Conservation (phyloP, 2,329 filamentous ascomycete species). For the Paraphaeosphaeria sporulosa region DNA sequence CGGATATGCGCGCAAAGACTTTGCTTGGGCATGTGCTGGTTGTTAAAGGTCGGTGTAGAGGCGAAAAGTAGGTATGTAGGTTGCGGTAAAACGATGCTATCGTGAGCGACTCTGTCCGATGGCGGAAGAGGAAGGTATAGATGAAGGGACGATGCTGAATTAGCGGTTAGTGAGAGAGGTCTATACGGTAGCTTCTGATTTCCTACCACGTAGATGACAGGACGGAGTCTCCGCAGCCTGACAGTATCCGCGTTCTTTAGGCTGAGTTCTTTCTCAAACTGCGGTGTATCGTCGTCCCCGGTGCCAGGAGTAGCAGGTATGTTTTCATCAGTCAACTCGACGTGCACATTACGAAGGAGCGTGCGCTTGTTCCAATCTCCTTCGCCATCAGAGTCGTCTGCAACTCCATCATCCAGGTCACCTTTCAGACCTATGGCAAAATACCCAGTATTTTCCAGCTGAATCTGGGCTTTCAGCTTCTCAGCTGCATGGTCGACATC, state of each 20-base stretch:
- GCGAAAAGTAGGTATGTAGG: constrained; percentile 60
- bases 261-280: constrained; percentile 30
- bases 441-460: constrained; percentile 57
- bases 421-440: constrained; percentile 76
- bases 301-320: constrained; percentile 19
- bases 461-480: constrained; percentile 64
- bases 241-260: constrained; percentile 10
- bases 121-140: constrained; percentile 76
- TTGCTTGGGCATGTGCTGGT: constrained; percentile 51
- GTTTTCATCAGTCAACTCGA: constrained; percentile 65
- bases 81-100: constrained; percentile 56
- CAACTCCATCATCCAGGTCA: constrained; percentile 63
- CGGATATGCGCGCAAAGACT: constrained; percentile 53
- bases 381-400: constrained; percentile 52
- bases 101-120: constrained; percentile 63
- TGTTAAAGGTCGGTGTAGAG: constrained; percentile 55
- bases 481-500: constrained; percentile 61
- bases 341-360: constrained; percentile 70
- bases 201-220: constrained; percentile 72
- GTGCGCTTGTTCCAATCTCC: constrained; percentile 58
- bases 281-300: constrained; percentile 31
- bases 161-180: background rate
- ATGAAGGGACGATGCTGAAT: constrained; percentile 72
- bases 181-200: background rate
- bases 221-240: constrained; percentile 60